Conservation (phyloP, 2,329 filamentous ascomycete genomes). For the Lasiodiplodia hormozganensis region DNA sequence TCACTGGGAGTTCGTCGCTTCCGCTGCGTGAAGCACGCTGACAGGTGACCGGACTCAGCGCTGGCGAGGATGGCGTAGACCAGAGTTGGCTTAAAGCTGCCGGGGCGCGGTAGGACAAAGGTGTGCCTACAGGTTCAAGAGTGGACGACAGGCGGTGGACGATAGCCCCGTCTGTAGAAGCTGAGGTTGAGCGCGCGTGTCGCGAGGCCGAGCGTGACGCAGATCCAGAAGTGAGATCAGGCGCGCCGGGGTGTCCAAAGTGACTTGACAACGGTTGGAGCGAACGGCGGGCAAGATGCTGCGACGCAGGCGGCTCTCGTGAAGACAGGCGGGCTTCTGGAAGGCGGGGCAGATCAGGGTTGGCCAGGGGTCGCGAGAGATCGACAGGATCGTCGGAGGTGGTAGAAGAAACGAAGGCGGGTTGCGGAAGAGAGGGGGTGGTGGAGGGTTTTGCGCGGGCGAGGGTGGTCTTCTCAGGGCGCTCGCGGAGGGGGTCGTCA, state of each 20-base stretch:
- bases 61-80: slow-evolving; percentile 8
- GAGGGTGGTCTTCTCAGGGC: neutral
- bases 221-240: neutral
- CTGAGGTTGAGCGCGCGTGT: slow-evolving; percentile 1
- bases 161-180: neutral
- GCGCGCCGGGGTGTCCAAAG: neutral
- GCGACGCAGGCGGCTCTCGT: neutral
- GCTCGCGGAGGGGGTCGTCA: neutral
- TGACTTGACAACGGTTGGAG: neutral
- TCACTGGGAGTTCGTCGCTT: neutral
- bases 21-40: neutral
- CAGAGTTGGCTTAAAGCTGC: slow-evolving; percentile 2
- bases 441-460: slow-evolving; percentile 5
- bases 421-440: neutral
- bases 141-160: neutral
- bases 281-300: neutral
- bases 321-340: neutral
- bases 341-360: neutral
- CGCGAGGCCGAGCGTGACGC: neutral
- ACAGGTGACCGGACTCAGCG: slow-evolving; percentile 6
- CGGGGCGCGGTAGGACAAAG: neutral
- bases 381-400: slow-evolving; percentile 16
- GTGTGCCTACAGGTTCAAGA: slow-evolving; percentile 4
- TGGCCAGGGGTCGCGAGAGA: slow-evolving; percentile 1
- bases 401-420: neutral